Evolutionary conservation across 192 early-diverging fungal genomes (phyloP), one percentile per base, ranked within the genome.

Genomic region (Podochytrium sp.): DNA sequence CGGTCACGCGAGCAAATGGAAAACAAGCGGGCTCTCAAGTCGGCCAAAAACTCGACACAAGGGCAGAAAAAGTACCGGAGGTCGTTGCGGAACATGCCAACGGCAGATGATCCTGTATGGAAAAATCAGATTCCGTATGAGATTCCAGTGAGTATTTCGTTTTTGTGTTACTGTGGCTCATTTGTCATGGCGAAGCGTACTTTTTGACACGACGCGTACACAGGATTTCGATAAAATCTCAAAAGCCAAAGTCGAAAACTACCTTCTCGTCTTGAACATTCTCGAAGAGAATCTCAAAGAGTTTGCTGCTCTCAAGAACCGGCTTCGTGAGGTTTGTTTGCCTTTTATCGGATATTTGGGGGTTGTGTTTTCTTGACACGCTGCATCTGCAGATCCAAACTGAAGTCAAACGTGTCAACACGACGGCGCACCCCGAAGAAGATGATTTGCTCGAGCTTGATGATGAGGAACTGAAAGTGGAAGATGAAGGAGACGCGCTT

Each of bases 161-260:
- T 32, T 7, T 32, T 32, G 55, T 29, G 29, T 2, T 27, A n/a
- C n/a, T 51, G 20, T 18, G 33, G 18, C 3, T 23, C 35, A 3
- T 25, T 14, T 2, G 2, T 20, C 16, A 37, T n/a, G n/a, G n/a
- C 34, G 10, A n/a, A 27, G 62, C 18, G 14, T 65, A 18, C 14
- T 2, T 25, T 4, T 32, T 1, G 5, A 33, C 3, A 2, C 38
- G 27, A 25, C 10, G 61, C 5, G 20, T 18, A 2, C 2, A 32
- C 33, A 80, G 79, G 74, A 80, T 50, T 83, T 83, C 65, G 79
- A 80, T 41, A 70, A 75, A 14, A 71, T 83, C 41, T 79, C 82
- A 40, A 81, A 81, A 61, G 59, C 73, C n/a, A 79, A 79, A 63
- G 67, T 83, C 3, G 82, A 83, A 35, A 79, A 81, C 60, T 83